Base-by-base conservation (phyloP, 495 filamentous ascomycete species). In the Aspergillus bertholletiae region DNA sequence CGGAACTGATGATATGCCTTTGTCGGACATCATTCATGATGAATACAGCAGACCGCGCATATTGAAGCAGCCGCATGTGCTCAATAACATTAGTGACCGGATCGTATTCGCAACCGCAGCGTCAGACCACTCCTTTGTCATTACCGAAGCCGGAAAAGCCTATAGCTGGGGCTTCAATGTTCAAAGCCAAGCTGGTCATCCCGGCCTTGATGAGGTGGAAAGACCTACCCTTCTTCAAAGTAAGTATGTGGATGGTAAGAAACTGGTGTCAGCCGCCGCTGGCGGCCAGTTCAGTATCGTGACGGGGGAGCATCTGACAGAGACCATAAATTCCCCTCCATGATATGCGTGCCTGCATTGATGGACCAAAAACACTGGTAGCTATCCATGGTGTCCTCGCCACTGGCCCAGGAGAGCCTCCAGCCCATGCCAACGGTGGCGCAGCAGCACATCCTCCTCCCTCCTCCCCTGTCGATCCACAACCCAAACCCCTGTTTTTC, bases 111-210 rank as follows among this genome's bases (percentile, higher is more conserved):
- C 49, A 4, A 45, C n/a, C 6, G 22, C 46, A 2, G 53, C 53
- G 22, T 40, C 53, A 1, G 57, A 53, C 30, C 57, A 60, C 9
- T 51, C 57, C 13, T 45, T 60, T 43, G 57, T 26, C 20, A 60
- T 55, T 32, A 49, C 53, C 9, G 17, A 35, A 11, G 17, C 44
- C 12, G 57, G 57, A 0, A n/a, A 34, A 2, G 57, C 53, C 13
- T 60, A 53, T 21, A 55, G 48, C 20, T 60, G 53, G 57, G 57
- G 57, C 2, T 53, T 60, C 27, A 56, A 56, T 35, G 24, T 24
- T 8, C 41, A 48, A 15, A 9, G 28, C 5, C 57, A 60, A 37
- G 34, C 53, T 12, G 57, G 57, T 21, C 53, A 55, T 4, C 50
- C 56, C 13, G 28, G 28, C 3, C n/a, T n/a, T n/a, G 35, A 37